Base-by-base conservation (phyloP, 192 early-diverging fungal genomes). In the Backusella liffmaniae region DNA sequence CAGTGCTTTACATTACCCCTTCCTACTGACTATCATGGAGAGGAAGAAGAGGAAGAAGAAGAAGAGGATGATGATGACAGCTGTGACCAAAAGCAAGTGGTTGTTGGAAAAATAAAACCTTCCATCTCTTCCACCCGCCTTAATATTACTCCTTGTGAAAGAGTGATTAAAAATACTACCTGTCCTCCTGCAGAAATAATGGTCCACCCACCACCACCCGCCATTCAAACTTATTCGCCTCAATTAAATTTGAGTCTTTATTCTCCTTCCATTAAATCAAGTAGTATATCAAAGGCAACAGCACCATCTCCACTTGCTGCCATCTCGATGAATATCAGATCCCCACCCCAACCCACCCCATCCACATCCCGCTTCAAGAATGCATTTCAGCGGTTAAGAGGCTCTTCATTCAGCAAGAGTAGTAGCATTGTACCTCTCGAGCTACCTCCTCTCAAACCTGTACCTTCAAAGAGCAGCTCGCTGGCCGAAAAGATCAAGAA, bases 401-500 rank as follows among this genome's bases (percentile, higher is more conserved):
- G 70, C 0, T 62, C 56, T 62, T 62, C 35, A 3, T 9, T 70
- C 21, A 15, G 36, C 23, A 39, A 39, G 10, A 69, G 3, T 23
- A 69, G 37, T 21, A 69, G 67, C 7, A 21, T 69, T 26, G n/a
- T 37, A 9, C 67, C 67, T 12, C 18, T 37, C 23, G 36, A 69
- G 1, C 10, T 69, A 23, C 56, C 56, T 26, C 56, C 56, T 62
- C 21, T 70, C 34, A 71, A 71, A 16, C 39, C 69, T 32, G 21
- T 15, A 1, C 41, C 70, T 3, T 46, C 70, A 42, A 71, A 44
- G 42, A 62, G 56, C 26, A 44, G 44, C 18, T 46, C 70, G 26
- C 41, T 71, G 23, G 44, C 70, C 26, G 29, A 71, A 23, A 71
- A 71, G 29, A 71, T 71, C 5, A 71, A 71, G 41, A 71, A 23